These are phyloP conservation scores for Galerina marginata DNA, from an alignment of 768 basidiomycete genomes.

Conservation along the genomic window DNA sequence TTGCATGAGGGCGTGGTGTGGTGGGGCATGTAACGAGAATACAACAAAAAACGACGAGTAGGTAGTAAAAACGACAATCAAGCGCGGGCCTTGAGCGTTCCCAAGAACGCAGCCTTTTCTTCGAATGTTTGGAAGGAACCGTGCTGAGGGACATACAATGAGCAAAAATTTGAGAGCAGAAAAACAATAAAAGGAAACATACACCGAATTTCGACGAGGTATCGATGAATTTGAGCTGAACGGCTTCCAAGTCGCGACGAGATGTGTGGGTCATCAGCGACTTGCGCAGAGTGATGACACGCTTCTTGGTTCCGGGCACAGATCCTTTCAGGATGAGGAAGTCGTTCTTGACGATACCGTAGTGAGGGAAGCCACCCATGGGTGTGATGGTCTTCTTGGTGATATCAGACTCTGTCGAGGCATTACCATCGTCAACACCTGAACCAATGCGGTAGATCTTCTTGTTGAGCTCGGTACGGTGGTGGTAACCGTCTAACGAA, in stretches of 20 bases:
- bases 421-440: slow-evolving; percentile 78
- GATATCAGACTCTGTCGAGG: slow-evolving; percentile 93
- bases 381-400: slow-evolving; percentile 95
- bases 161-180: not conserved
- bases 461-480: slow-evolving; percentile 98
- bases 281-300: slow-evolving; percentile 96
- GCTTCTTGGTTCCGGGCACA: slow-evolving; percentile 96
- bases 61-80: slow-evolving; percentile 47
- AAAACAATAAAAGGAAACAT: slow-evolving; percentile 38
- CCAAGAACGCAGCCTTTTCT: slow-evolving; percentile 95
- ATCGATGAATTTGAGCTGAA: slow-evolving; percentile 98
- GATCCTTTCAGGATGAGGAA: slow-evolving; percentile 97
- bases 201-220: slow-evolving; percentile 97
- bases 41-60: slow-evolving; percentile 40
- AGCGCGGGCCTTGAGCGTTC: slow-evolving; percentile 85
- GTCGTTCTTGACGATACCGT: slow-evolving; percentile 99
- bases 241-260: slow-evolving; percentile 96
- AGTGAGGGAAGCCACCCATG: slow-evolving; percentile 99
- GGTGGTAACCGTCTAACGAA: slow-evolving; percentile 86
- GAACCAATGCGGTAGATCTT: slow-evolving; percentile 96
- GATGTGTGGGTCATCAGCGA: slow-evolving; percentile 96
- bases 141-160: slow-evolving; percentile 56
- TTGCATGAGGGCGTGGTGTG: slow-evolving; percentile 21
- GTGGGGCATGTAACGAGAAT: slow-evolving; percentile 45
- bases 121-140: slow-evolving; percentile 96